Percentiles rank a stretch among this genome's conserved stretches.
Evolutionary conservation across 164 flowering plant genomes (phyloP).

Genomic region (Chloranthus sessilifolius): DNA sequence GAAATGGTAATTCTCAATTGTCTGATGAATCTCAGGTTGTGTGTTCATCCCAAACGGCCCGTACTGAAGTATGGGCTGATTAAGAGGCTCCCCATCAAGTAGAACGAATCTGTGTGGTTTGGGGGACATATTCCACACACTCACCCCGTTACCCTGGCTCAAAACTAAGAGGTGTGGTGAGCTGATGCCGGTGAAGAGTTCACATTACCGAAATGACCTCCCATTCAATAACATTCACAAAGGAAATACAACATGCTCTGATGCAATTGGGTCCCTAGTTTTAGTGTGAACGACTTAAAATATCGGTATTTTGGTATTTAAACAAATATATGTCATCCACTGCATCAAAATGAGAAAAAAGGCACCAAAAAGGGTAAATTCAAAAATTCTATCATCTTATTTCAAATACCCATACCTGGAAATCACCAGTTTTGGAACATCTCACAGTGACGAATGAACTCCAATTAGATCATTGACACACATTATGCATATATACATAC

Average conservation of each 20-base stretch:
- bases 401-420: too few relatives aligned
- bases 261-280: slow-evolving; percentile 49
- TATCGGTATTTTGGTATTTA: too few relatives aligned
- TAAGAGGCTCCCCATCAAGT: slow-evolving; percentile 73
- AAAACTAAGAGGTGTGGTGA: slow-evolving; percentile 62
- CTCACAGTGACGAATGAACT: too few relatives aligned
- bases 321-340: too few relatives aligned
- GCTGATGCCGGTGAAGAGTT: slow-evolving; percentile 40
- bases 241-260: slow-evolving; percentile 67
- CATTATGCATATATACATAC: too few relatives aligned
- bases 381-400: too few relatives aligned
- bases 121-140: slow-evolving; percentile 69
- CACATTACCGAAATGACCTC: slow-evolving; percentile 53
- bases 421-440: too few relatives aligned
- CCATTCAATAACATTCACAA: slow-evolving; percentile 70
- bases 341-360: too few relatives aligned
- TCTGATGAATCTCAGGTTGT: slow-evolving; percentile 64
- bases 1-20: slow-evolving; percentile 63
- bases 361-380: too few relatives aligned
- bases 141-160: slow-evolving; percentile 65
- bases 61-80: slow-evolving; percentile 71
- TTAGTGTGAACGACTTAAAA: slow-evolving; percentile 64
- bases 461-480: too few relatives aligned
- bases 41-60: slow-evolving; percentile 99
- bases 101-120: slow-evolving; percentile 56